Percentiles rank a stretch among this genome's conserved stretches.
phyloP scores from a whole-genome alignment of 495 filamentous ascomycete species.

The Physcia stellaris region DNA sequence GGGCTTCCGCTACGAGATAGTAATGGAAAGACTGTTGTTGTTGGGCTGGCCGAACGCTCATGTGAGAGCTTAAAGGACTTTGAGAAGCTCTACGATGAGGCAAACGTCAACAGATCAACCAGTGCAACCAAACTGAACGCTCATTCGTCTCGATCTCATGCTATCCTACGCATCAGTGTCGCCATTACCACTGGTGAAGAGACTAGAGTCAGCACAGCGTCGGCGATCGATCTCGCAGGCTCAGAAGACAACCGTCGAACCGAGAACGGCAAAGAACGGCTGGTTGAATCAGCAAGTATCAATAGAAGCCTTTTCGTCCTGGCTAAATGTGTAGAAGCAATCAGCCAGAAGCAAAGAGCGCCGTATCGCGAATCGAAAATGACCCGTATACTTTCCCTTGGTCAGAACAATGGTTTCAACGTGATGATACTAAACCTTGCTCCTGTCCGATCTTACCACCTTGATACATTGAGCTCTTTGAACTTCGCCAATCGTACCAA shows the following conservation, averaged over 20 bases:
- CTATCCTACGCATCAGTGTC: conserved; percentile 82
- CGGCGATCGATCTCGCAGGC: conserved; percentile 91
- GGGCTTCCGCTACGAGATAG: conserved; percentile 84
- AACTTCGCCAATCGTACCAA: conserved; percentile 94
- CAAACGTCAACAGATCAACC: conserved; percentile 84
- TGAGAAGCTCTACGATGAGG: conserved; percentile 80
- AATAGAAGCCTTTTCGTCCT: conserved; percentile 96
- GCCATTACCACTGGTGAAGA: conserved; percentile 58
- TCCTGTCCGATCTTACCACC: conserved; percentile 70
- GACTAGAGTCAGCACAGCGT: conserved; percentile 66
- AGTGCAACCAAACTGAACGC: conserved; percentile 93
- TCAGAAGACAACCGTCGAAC: conserved; percentile 93
- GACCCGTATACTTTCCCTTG: conserved; percentile 84
- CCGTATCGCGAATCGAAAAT: conserved; percentile 95
- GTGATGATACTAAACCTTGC: conserved; percentile 96
- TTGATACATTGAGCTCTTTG: conserved; percentile 85
- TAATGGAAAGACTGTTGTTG: conserved; percentile 78
- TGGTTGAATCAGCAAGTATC: conserved; percentile 94
- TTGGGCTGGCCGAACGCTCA: conserved; percentile 74
- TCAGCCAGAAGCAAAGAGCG: conserved; percentile 68
- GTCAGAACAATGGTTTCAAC: conserved; percentile 90
- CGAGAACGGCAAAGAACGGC: conserved; percentile 83
- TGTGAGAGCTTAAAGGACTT: conserved; percentile 87
- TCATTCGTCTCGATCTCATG: conserved; percentile 85
- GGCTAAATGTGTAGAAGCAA: conserved; percentile 92